Base-by-base conservation (phyloP, 2,329 filamentous ascomycete species). In the Cadophora malorum region DNA sequence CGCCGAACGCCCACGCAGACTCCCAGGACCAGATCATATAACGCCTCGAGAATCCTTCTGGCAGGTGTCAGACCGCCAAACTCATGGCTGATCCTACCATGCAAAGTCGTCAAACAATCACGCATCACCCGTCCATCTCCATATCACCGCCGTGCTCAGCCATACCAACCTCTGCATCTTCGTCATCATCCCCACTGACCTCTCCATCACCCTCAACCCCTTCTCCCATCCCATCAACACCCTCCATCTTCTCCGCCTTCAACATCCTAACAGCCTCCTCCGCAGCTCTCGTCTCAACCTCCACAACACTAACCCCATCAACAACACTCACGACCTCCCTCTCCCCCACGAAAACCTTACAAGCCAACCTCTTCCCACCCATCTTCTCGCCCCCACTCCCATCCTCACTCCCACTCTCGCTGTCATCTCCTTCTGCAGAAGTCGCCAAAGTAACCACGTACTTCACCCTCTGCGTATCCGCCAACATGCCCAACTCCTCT, bases 401-500 rank as follows among this genome's bases (percentile, higher is more conserved):
- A 28, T 62, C 49, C 12, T n/a, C 49, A 52, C 55, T 28, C 8
- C 59, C 60, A 19, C 23, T 9, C 35, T 45, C n/a, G 19, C 59
- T 61, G 4, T n/a, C 64, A 3, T 4, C 45, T 28, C 28, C 5
- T n/a, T 28, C 58, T 49, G 6, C 38, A 28, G 4, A 19, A 47
- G 28, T 49, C 4, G 16, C 60, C 9, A 21, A 70, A 19, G 79
- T 78, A 23, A 82, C 72, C 7, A 78, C 75, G 76, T 93, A 94
- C 41, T 80, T 77, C 0, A 93, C 84, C 33, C 76, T 83, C 65
- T 84, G 79, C 65, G 72, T 78, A 3, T 81, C 83, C 0, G 88
- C 88, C 38, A 91, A 72, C 55, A 83, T 79, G 0, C 90, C 89
- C 9, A 96, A 79, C 67, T 88, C 83, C 76, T 93, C 89, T 78